Evolutionary conservation across 1,284 basidiomycete genomes (phyloP), one percentile per base, ranked within the genome.

Genomic region (Ganoderma lingzhi): DNA sequence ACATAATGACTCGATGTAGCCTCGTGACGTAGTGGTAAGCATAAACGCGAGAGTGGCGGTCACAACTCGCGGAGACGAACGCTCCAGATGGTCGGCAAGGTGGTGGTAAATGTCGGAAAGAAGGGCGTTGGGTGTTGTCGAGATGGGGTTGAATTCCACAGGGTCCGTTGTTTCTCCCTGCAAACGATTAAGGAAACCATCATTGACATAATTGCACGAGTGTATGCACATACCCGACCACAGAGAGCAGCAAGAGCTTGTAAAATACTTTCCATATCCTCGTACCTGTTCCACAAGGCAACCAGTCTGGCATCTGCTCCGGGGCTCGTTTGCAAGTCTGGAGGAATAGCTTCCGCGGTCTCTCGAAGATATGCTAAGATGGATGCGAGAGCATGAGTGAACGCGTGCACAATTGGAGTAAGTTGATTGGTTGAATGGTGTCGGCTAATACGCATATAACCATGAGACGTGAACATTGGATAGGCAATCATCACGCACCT

Each of bases 21-120:
- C 86, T 19, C 81, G 82, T 0, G 91, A 94, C 0, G 87, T 82
- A 41, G 82, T 80, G 0, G 89, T 88, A 39, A 94, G 81, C 37
- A 93, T 84, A 70, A 87, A 92, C 0, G 92, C 90, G 51, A 92
- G 81, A 0, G 85, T 81, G 0, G 89, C 88, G 6, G 76, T 82
- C 55, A 90, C 80, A 14, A 76, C 72, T 8, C 76, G 78, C 0
- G 84, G 75, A 2, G 90, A 88, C 62, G 84, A 84, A 9, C 80
- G 80, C 63, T 89, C 87, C 9, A 90, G 69, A 66, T 91, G 87
- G 2, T 71, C 72, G 48, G 84, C 76, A 8, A 93, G 81, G 62
- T 84, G 82, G 71, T 72, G 86, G 88, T 78, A 93, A 78, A 73
- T 83, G 80, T 32, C 53, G 2, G 89, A 88, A 12, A 93, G 82